Percentiles rank a stretch among this genome's conserved stretches.
These are phyloP conservation scores for Leucosporidium scottii DNA, from an alignment of 768 basidiomycete species.

Conservation along the genomic window DNA sequence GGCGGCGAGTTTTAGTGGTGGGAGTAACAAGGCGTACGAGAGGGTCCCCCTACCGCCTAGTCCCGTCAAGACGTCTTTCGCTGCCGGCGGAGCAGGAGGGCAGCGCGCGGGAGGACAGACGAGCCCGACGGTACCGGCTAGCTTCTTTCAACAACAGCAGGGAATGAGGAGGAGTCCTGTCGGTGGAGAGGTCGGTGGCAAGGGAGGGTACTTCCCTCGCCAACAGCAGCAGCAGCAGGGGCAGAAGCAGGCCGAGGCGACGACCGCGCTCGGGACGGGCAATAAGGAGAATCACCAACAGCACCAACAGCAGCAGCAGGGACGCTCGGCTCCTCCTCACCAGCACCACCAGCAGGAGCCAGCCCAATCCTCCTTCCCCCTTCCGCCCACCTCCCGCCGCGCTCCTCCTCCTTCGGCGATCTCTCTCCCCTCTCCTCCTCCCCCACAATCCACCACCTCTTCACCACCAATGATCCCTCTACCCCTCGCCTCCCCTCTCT, in stretches of 20 bases:
- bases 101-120: neutral
- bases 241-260: neutral
- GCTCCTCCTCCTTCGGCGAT: neutral
- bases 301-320: neutral
- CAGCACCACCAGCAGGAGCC: too few species aligned
- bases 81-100: neutral
- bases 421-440: too few species aligned
- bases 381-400: neutral
- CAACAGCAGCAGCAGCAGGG: too few species aligned
- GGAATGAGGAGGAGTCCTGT: too few species aligned
- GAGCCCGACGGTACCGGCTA: conserved; percentile 1
- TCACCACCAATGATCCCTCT: neutral
- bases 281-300: neutral
- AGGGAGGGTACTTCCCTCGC: too few species aligned
- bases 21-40: neutral
- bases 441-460: too few species aligned
- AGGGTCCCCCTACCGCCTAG: neutral
- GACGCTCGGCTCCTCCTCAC: neutral
- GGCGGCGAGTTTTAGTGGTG: too few species aligned
- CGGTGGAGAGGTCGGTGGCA: too few species aligned
- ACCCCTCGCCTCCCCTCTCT: neutral
- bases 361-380: neutral
- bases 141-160: neutral
- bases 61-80: neutral
- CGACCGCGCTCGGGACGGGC: too few species aligned